Evolutionary conservation across 2,329 filamentous ascomycete species (phyloP), one percentile per base, ranked within the genome.

Genomic region (Fusarium subglutinans): DNA sequence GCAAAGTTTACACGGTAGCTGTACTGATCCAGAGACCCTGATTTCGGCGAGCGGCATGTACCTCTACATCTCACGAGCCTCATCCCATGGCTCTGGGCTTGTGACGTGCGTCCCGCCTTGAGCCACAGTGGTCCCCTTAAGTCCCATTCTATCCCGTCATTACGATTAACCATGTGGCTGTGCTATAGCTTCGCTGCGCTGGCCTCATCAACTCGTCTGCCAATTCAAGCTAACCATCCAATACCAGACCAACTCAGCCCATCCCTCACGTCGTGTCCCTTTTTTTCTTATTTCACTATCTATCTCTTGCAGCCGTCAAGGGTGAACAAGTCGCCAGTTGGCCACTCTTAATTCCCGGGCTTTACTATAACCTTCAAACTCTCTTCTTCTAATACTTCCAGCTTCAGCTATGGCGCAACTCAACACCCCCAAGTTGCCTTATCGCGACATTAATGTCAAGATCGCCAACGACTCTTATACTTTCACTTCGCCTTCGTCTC

Each of bases 381-480:
- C 63, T 60, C 38, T 50, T 70, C 54, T 66, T 51, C 40, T 72
- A 67, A 69, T 66, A 48, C 43, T 66, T 22, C 45, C 53, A 74
- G 55, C 72, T 73, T 41, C 60, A 70, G 63, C 66, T 75, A 68
- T 86, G 84, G 81, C 83, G 66, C 80, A 82, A 64, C 76, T 83
- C 43, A 79, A 80, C 43, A 77, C 78, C 61, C 74, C 81, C 57
- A 80, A 82, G 74, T 83, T 90, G 76, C 96, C 96, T 28, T 99
- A 95, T 84, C 91, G 96, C 81, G 96, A 99, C 87, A 97, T 98
- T 87, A 99, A 98, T 83, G 91, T 99, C 82, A 95, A 97, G 84
- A 93, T 95, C 75, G 95, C 96, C 59, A 88, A 94, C 78, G 94
- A 96, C 79, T 93, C 96, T 81, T 99, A 99, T 87, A 94, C 95